phyloP scores from a whole-genome alignment of 495 filamentous ascomycete genomes.

The Acidiella bohemica region DNA sequence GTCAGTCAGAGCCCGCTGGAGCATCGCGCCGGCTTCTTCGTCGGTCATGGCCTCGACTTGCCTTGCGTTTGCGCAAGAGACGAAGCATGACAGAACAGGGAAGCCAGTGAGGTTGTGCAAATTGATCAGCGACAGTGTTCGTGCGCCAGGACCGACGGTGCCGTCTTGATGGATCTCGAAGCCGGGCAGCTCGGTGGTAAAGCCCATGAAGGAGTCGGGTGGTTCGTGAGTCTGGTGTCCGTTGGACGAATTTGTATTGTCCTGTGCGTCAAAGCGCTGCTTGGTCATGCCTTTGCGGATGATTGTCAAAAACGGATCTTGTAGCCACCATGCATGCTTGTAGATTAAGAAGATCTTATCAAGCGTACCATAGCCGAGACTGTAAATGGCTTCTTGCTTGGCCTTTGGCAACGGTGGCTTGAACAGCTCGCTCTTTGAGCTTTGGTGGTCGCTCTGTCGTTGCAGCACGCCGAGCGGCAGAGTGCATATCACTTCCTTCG shows the following conservation, averaged over 20 bases:
- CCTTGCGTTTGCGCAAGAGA: constrained; percentile 15
- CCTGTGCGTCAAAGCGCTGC: not conserved
- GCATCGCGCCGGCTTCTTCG: constrained; percentile 5
- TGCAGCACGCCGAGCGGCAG: constrained; percentile 16
- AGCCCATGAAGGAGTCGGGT: constrained; percentile 7
- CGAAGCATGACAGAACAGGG: constrained; percentile 13
- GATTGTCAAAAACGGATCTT: constrained; percentile 8
- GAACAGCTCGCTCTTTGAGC: not conserved
- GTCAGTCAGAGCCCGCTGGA: constrained; percentile 9
- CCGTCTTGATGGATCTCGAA: constrained; percentile 6
- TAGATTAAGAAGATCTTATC: constrained; percentile 18
- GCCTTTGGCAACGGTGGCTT: constrained; percentile 2
- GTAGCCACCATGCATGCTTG: constrained; percentile 8
- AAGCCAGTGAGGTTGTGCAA: constrained; percentile 13
- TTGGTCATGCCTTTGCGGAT: constrained; percentile 2
- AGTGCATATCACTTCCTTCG: constrained; percentile 12
- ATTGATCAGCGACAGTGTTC: constrained; percentile 9
- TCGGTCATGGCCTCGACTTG: constrained; percentile 5
- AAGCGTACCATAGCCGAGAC: constrained; percentile 12
- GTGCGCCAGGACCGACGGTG: not conserved
- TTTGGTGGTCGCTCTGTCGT: too few relatives aligned
- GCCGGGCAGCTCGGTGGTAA: constrained; percentile 9
- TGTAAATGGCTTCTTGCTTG: constrained; percentile 5
- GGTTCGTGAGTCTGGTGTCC: not conserved
- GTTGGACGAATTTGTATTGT: not conserved